Evolutionary conservation across 495 filamentous ascomycete genomes (phyloP), one percentile per base, ranked within the genome.

Genomic region (Daldinia grandis): DNA sequence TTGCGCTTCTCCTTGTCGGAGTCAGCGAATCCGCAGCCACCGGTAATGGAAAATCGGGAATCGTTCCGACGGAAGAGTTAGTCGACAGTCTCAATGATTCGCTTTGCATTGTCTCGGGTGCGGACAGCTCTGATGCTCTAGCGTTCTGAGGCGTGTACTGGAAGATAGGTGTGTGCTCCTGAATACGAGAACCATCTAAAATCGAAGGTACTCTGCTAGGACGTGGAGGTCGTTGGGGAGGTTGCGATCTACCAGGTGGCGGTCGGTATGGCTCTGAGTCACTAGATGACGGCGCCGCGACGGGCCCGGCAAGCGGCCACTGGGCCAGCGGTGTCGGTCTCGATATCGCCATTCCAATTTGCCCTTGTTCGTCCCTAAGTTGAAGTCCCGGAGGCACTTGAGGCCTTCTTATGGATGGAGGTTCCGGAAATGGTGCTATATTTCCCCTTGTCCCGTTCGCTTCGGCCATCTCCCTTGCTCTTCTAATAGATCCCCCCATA

Each of bases 191-290:
- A 50, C 74, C 76, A 78, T 84, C 85, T 53, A 82, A 76, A 49
- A 85, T 86, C 44, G 80, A 87, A 57, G 81, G 87, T 44, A 86
- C 87, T 76, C 80, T 80, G 72, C 81, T 88, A 68, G 90, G 91
- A 42, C 89, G 86, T 37, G 87, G 88, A 24, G 91, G 91, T 67
- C 91, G 84, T 76, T 87, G 87, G 10, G 91, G 91, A 44, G 89
- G 85, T 69, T 86, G 84, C 31, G 86, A 86, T 64, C 83, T 80
- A 7, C 85, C 84, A 4, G 76, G 72, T 27, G 84, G 78, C 70
- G 85, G 82, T 71, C 83, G 79, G 60, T 85, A 86, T 47, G 78
- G 68, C 69, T 80, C 68, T 71, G 79, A 58, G 76, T 74, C 74
- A 68, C 70, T 21, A 66, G 76, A 50, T 55, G 80, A 53, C 66